A percentile compares a stretch with the other conserved stretches of the same genome.
Evolutionary conservation across 306 rosid genomes (phyloP).

Genomic region (Lathyrus sativus): DNA sequence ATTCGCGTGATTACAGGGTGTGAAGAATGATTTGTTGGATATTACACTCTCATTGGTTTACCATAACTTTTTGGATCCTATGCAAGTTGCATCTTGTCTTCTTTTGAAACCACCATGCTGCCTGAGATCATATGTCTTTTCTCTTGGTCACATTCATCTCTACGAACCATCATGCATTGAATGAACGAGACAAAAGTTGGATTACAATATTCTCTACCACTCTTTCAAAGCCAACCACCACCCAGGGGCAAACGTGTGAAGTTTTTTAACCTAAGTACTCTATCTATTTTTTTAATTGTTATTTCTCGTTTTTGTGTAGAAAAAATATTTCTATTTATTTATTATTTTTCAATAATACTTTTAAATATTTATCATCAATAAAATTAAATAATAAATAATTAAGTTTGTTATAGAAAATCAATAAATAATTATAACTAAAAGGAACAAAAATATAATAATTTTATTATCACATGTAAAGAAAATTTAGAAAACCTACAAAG

Average conservation of each 20-base stretch:
- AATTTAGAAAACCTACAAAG: no score
- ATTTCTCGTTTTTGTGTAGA: no score
- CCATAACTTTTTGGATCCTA: slow-evolving; percentile 38
- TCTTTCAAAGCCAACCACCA: slow-evolving; percentile 5
- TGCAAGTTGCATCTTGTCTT: slow-evolving; percentile 17
- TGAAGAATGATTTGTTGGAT: slow-evolving; percentile 3
- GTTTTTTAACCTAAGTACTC: slow-evolving; percentile 3
- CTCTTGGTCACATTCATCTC: neutral
- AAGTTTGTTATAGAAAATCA: no score
- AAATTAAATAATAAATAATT: no score
- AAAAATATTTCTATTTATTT: no score
- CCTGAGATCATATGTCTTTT: neutral
- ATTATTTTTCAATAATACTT: no score
- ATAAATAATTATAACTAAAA: no score
- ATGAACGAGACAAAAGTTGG: neutral
- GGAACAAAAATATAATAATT: no score
- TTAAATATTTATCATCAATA: no score
- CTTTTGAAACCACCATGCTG: slow-evolving; percentile 3
- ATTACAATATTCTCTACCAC: neutral
- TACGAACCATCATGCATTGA: slow-evolving; percentile 16
- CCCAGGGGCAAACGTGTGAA: neutral
- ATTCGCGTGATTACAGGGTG: slow-evolving; percentile 50
- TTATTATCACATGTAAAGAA: no score
- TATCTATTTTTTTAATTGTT: no score
- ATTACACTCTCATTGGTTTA: slow-evolving; percentile 14